Evolutionary conservation across 1,139 yeast species (phyloP).

Genomic region (Magnusiomyces tetraspermus): DNA sequence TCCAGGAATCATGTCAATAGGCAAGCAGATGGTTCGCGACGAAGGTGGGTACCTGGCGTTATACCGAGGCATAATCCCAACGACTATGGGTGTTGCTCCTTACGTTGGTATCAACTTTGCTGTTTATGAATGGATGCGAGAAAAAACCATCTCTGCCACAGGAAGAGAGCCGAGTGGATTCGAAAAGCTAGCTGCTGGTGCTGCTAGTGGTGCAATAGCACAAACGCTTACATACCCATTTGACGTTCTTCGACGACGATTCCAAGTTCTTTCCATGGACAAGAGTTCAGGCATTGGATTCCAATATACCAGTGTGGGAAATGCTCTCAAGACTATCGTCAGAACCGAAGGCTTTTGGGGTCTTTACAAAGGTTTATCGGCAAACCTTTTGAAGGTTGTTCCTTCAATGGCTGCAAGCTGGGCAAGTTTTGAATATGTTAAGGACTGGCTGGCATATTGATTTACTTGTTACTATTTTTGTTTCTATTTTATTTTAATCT

Average conservation of each 20-base stretch:
- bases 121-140: conserved; percentile 73
- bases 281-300: conserved; percentile 59
- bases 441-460: conserved; percentile 29
- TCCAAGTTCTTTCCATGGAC: conserved; percentile 80
- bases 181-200: conserved; percentile 70
- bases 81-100: conserved; percentile 91
- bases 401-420: conserved; percentile 96
- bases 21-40: conserved; percentile 48
- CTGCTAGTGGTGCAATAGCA: conserved; percentile 78
- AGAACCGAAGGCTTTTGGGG: conserved; percentile 69
- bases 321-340: conserved; percentile 63
- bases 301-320: conserved; percentile 59
- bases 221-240: conserved; percentile 81
- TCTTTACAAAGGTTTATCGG: conserved; percentile 78
- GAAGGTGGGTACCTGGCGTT: conserved; percentile 81
- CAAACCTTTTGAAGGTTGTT: conserved; percentile 81
- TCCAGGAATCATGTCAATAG: conserved; percentile 59
- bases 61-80: conserved; percentile 80
- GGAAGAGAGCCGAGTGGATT: conserved; percentile 33
- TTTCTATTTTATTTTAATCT: not conserved
- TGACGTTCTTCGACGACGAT: conserved; percentile 77
- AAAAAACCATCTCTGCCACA: conserved; percentile 28
- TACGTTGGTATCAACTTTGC: conserved; percentile 91
- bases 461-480: not conserved
- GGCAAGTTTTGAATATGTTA: conserved; percentile 69